Percentiles rank a stretch among this genome's conserved stretches.
These are phyloP conservation scores for Tolypocladium sp. DNA, from an alignment of 2,329 filamentous ascomycete species.

Conservation along the genomic window DNA sequence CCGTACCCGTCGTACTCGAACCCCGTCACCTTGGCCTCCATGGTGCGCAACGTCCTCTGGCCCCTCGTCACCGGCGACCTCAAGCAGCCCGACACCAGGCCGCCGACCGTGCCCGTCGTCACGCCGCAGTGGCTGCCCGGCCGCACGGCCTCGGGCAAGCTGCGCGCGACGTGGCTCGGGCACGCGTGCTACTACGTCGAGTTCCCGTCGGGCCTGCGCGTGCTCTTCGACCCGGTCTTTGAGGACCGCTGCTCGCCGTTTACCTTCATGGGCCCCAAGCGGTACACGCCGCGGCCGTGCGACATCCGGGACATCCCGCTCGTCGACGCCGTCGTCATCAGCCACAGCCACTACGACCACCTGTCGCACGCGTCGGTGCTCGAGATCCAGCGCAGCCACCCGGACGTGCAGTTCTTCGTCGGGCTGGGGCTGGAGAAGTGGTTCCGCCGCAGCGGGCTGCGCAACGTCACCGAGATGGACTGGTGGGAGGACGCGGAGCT, in stretches of 20 bases:
- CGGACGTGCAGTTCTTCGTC: slow-evolving; percentile 79
- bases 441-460: slow-evolving; percentile 64
- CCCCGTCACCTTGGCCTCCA: slow-evolving; percentile 10
- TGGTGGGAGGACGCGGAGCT: slow-evolving; percentile 87
- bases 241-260: slow-evolving; percentile 79
- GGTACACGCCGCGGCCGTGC: slow-evolving; percentile 72
- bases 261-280: slow-evolving; percentile 59
- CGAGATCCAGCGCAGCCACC: slow-evolving; percentile 61
- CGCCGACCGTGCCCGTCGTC: slow-evolving; percentile 56
- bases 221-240: slow-evolving; percentile 91
- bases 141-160: slow-evolving; percentile 43
- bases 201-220: slow-evolving; percentile 75
- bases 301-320: slow-evolving; percentile 66
- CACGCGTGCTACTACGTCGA: slow-evolving; percentile 93
- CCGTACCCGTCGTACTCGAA: slow-evolving; percentile 36
- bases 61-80: slow-evolving; percentile 30
- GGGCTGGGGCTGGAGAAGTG: slow-evolving; percentile 74
- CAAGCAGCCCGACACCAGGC: slow-evolving; percentile 48
- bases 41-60: slow-evolving; percentile 24
- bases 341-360: slow-evolving; percentile 91
- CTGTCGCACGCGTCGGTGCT: slow-evolving; percentile 68
- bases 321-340: slow-evolving; percentile 72
- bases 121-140: slow-evolving; percentile 57
- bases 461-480: slow-evolving; percentile 79
- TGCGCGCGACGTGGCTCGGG: slow-evolving; percentile 89